Percentiles rank a stretch among this genome's conserved stretches.
Conservation (phyloP, 495 filamentous ascomycete genomes). For the Durotheca rogersii region DNA sequence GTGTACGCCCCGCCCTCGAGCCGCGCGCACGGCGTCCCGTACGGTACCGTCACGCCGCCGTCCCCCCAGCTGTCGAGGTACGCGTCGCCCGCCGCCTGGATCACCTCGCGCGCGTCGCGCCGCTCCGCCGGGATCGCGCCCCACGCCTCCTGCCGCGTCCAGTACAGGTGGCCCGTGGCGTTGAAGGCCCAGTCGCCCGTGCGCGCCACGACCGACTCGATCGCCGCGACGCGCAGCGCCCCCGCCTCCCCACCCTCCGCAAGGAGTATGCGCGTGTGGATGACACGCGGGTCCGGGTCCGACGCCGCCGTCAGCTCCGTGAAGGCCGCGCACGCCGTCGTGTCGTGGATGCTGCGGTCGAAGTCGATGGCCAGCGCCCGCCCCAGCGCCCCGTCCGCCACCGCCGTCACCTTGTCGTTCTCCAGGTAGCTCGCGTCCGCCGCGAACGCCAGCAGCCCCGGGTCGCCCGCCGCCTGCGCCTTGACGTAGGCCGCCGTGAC, state of each 20-base stretch:
- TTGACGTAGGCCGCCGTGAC: slow-evolving; percentile 31
- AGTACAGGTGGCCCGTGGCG: slow-evolving; percentile 39
- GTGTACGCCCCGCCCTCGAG: slow-evolving; percentile 51
- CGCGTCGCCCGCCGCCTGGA: slow-evolving; percentile 49
- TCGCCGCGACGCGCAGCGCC: slow-evolving; percentile 34
- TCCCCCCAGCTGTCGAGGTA: slow-evolving; percentile 48
- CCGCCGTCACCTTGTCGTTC: slow-evolving; percentile 30
- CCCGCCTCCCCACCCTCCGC: slow-evolving; percentile 32
- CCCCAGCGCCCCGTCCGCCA: slow-evolving; percentile 36
- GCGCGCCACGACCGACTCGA: slow-evolving; percentile 42
- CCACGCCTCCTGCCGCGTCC: slow-evolving; percentile 44
- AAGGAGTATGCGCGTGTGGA: slow-evolving; percentile 40
- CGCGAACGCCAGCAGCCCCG: slow-evolving; percentile 10
- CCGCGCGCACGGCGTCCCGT: slow-evolving; percentile 48
- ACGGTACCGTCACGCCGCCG: slow-evolving; percentile 45
- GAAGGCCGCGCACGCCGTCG: slow-evolving; percentile 42
- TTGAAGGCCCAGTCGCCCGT: slow-evolving; percentile 44
- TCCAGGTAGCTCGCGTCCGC: slow-evolving; percentile 32
- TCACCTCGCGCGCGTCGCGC: slow-evolving; percentile 40
- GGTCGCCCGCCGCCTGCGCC: slow-evolving; percentile 25
- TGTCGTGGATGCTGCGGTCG: slow-evolving; percentile 44
- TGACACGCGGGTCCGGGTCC: slow-evolving; percentile 41
- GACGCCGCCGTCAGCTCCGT: slow-evolving; percentile 41
- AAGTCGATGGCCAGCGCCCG: slow-evolving; percentile 41
- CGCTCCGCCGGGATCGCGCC: slow-evolving; percentile 39